phyloP scores from a whole-genome alignment of 495 filamentous ascomycete genomes.

The Penicillium crystallinum region DNA sequence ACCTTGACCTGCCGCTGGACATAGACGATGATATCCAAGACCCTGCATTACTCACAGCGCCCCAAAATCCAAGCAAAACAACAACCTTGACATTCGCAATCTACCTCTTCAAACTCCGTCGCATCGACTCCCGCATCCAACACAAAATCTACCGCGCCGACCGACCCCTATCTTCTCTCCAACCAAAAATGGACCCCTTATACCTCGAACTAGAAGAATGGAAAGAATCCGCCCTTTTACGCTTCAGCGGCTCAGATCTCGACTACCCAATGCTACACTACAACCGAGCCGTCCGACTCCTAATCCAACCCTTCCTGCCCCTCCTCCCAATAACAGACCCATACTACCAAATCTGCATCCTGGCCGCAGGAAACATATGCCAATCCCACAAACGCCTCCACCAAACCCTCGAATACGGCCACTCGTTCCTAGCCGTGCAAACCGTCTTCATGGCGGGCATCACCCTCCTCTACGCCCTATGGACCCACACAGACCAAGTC shows the following conservation, averaged over 20 bases:
- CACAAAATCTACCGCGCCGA: constrained; percentile 52
- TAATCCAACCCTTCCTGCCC: constrained; percentile 49
- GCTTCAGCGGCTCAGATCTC: constrained; percentile 36
- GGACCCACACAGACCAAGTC: constrained; percentile 42
- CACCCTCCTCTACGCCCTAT: constrained; percentile 46
- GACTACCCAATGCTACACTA: constrained; percentile 51
- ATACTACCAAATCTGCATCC: constrained; percentile 47
- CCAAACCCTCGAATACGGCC: constrained; percentile 48
- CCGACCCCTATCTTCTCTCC: constrained; percentile 39
- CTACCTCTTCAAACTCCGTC: constrained; percentile 46
- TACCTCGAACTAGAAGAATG: constrained; percentile 49
- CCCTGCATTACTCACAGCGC: constrained; percentile 32
- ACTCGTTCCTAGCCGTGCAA: constrained; percentile 52
- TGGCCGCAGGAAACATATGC: constrained; percentile 48
- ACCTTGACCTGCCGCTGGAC: constrained; percentile 44
- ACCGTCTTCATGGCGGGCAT: constrained; percentile 53
- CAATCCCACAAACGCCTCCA: constrained; percentile 51
- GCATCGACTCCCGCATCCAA: constrained; percentile 50
- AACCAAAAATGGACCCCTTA: constrained; percentile 44
- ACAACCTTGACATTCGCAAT: constrained; percentile 46
- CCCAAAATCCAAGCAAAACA: constrained; percentile 28
- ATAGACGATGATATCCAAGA: constrained; percentile 46
- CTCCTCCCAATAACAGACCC: constrained; percentile 45
- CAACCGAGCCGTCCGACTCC: constrained; percentile 45
- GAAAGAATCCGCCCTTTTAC: constrained; percentile 40